Conservation (phyloP, 768 basidiomycete species). For the Naematelia encephala region DNA sequence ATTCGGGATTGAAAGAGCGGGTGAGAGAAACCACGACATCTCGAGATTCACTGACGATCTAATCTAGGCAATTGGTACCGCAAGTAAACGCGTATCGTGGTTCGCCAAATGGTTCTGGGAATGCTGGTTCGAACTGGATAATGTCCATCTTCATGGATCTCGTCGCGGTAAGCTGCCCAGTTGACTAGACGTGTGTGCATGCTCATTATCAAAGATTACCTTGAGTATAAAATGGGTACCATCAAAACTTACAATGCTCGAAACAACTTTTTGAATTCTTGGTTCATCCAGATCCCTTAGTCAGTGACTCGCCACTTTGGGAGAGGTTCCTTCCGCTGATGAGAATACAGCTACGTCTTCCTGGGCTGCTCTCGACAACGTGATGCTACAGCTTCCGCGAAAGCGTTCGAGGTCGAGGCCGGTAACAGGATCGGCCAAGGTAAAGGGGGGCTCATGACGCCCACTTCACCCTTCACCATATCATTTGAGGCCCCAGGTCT, state of each 20-base stretch:
- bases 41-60: constrained; percentile 2
- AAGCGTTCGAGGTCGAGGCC: constrained; percentile 58
- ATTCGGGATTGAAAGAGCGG: constrained; percentile 36
- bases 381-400: constrained; percentile 59
- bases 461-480: constrained; percentile 39
- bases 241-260: constrained; percentile 71
- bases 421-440: constrained; percentile 55
- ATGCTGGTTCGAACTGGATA: constrained; percentile 58
- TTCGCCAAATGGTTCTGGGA: constrained; percentile 75
- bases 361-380: constrained; percentile 65
- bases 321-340: background rate
- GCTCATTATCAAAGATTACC: constrained; percentile 55
- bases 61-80: constrained; percentile 61
- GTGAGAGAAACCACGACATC: constrained; percentile 13
- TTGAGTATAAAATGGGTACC: constrained; percentile 75
- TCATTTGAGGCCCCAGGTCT: constrained; percentile 1
- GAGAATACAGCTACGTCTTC: constrained; percentile 60
- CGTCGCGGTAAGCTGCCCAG: constrained; percentile 53
- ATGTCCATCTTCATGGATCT: constrained; percentile 55
- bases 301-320: constrained; percentile 1
- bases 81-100: constrained; percentile 63
- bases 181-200: background rate
- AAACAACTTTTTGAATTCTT: constrained; percentile 66
- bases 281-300: constrained; percentile 62
- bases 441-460: constrained; percentile 44